Evolutionary conservation across 1,284 basidiomycete species (phyloP).

Genomic region (Cutaneotrichosporon cyanovorans): DNA sequence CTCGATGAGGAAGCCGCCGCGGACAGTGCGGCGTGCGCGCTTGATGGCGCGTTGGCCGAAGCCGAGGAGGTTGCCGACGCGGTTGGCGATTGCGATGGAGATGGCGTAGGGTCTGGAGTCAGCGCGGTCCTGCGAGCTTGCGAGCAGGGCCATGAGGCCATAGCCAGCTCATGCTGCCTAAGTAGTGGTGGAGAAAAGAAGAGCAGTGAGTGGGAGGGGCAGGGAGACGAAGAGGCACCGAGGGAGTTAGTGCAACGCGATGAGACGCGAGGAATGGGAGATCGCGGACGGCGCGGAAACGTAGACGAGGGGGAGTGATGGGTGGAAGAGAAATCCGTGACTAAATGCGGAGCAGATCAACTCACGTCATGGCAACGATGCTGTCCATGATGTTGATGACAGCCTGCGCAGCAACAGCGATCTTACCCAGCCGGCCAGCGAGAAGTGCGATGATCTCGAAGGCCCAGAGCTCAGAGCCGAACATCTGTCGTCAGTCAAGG

Average conservation of each 20-base stretch:
- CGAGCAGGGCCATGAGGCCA: too few species aligned
- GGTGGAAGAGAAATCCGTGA: too few species aligned
- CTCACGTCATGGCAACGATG: slow-evolving; percentile 16
- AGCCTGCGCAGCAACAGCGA: slow-evolving; percentile 27
- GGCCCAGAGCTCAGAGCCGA: slow-evolving; percentile 25
- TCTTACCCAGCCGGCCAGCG: slow-evolving; percentile 25
- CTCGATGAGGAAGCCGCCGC: slow-evolving; percentile 22
- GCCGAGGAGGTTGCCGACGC: slow-evolving; percentile 30
- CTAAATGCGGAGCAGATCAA: background rate
- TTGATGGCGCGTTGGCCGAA: slow-evolving; percentile 22
- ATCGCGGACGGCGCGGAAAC: too few species aligned
- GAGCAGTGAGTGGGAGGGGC: too few species aligned
- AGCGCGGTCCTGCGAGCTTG: background rate
- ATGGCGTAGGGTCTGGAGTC: slow-evolving; percentile 18
- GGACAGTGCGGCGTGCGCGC: slow-evolving; percentile 17
- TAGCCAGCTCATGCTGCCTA: too few species aligned
- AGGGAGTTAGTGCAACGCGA: too few species aligned
- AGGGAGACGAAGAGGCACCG: too few species aligned
- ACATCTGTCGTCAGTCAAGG: slow-evolving; percentile 21
- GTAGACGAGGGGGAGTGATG: too few species aligned
- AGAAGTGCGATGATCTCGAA: slow-evolving; percentile 30
- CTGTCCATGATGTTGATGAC: slow-evolving; percentile 21
- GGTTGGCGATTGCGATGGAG: slow-evolving; percentile 20
- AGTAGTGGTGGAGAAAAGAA: too few species aligned
- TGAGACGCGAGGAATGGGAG: too few species aligned